These are phyloP conservation scores for Mangifera indica DNA, from an alignment of 345 rosid species.

Conservation along the genomic window DNA sequence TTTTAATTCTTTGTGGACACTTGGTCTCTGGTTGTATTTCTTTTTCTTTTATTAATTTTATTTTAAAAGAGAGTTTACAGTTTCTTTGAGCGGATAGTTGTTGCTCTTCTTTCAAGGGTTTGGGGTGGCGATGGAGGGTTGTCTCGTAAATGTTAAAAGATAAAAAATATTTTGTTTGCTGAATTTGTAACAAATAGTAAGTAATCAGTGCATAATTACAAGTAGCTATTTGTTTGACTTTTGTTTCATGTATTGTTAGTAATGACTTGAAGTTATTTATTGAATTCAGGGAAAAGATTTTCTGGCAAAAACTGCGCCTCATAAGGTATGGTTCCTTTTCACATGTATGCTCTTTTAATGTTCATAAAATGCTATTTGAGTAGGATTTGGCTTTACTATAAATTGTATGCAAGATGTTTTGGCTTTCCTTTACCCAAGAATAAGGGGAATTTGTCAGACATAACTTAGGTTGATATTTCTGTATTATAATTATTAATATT, in stretches of 20 bases:
- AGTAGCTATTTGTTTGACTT: neutral
- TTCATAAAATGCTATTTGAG: neutral
- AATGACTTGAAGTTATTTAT: conserved; percentile 21
- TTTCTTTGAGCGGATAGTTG: no score
- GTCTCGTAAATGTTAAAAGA: neutral
- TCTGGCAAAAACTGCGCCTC: conserved; percentile 52
- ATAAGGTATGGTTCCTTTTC: conserved; percentile 51
- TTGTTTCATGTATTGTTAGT: neutral
- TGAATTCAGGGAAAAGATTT: conserved; percentile 45
- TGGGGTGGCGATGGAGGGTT: neutral
- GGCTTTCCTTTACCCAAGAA: no score
- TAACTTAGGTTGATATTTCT: no score
- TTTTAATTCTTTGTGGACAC: no score
- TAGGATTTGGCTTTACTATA: neutral
- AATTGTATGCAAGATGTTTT: neutral
- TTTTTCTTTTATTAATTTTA: no score
- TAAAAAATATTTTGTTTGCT: neutral
- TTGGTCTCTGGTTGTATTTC: no score
- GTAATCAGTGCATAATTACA: neutral
- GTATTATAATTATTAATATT: no score
- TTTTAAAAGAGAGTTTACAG: no score
- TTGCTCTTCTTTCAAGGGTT: neutral
- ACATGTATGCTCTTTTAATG: conserved; percentile 9
- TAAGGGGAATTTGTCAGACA: no score
- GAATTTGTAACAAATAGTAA: neutral